Percentiles rank a stretch among this genome's conserved stretches.
Conservation (phyloP, 2,329 filamentous ascomycete species). For the Colletotrichum melonis region DNA sequence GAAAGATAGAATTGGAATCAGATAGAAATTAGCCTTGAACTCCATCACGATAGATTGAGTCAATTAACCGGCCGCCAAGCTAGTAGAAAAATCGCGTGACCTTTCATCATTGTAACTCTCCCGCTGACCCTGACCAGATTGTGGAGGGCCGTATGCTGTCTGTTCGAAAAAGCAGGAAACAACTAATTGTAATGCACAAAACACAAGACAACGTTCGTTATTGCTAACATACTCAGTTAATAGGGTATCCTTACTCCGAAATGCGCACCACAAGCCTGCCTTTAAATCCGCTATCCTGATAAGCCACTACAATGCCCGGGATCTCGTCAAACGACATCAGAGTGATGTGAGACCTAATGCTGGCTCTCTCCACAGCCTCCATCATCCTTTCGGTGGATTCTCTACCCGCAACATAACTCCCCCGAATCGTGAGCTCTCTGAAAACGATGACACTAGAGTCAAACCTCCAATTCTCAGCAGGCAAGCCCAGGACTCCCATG, state of each 20-base stretch:
- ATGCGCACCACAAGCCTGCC: slow-evolving; percentile 45
- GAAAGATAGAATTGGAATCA: background rate
- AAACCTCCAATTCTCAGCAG: slow-evolving; percentile 45
- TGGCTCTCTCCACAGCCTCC: slow-evolving; percentile 40
- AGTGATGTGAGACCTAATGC: slow-evolving; percentile 44
- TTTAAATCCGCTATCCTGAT: slow-evolving; percentile 42
- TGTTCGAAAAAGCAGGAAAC: too few relatives aligned
- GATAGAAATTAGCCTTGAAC: background rate
- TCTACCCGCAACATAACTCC: slow-evolving; percentile 46
- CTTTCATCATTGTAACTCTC: background rate
- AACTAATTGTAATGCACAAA: too few relatives aligned
- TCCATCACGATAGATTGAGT: background rate
- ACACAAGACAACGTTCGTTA: background rate
- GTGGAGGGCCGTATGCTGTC: too few relatives aligned
- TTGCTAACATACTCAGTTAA: background rate
- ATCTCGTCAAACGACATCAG: slow-evolving; percentile 41
- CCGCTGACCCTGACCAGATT: too few relatives aligned
- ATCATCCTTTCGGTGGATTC: slow-evolving; percentile 46
- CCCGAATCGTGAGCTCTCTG: slow-evolving; percentile 43
- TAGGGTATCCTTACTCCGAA: background rate
- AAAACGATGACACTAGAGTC: slow-evolving; percentile 45
- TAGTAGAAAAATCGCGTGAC: background rate
- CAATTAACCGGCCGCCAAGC: background rate
- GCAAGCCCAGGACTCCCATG: slow-evolving; percentile 45
- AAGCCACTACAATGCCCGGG: slow-evolving; percentile 41